These are phyloP conservation scores for Yamadazyma oceani DNA, from an alignment of 1,139 yeast genomes.

Conservation along the genomic window DNA sequence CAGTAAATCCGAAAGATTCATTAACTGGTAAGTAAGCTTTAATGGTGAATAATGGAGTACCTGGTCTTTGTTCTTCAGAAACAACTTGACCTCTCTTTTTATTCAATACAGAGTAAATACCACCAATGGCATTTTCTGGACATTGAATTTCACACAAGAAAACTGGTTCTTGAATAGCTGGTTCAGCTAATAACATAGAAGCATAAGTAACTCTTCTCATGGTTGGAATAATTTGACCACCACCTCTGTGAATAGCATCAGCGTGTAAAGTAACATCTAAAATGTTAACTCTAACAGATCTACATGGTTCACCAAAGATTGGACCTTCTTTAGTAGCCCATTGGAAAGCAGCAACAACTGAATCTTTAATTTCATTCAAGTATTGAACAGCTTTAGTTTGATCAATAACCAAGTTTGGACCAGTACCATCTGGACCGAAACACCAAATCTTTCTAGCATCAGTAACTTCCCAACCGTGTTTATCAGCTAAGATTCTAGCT, in stretches of 20 bases:
- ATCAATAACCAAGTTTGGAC: constrained; percentile 98
- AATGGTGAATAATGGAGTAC: constrained; percentile 98
- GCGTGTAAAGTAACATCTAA: constrained; percentile 99
- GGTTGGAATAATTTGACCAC: constrained; percentile 99
- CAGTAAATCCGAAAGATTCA: constrained; percentile 99
- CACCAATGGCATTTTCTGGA: constrained; percentile 99
- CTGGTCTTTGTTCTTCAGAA: constrained; percentile 99
- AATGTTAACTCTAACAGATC: constrained; percentile 97
- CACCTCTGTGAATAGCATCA: constrained; percentile 99
- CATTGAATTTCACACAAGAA: constrained; percentile 99
- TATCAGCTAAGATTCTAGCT: constrained; percentile 99
- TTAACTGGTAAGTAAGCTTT: constrained; percentile 99
- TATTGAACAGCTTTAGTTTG: constrained; percentile 99
- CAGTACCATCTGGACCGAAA: constrained; percentile 99
- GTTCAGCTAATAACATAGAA: constrained; percentile 96
- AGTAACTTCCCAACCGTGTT: constrained; percentile 98
- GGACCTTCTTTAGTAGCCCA: constrained; percentile 99
- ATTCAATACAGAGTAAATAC: constrained; percentile 99
- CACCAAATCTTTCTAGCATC: constrained; percentile 99
- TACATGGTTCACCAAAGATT: constrained; percentile 91
- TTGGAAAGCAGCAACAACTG: constrained; percentile 99
- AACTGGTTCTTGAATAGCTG: constrained; percentile 99
- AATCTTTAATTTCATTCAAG: constrained; percentile 98
- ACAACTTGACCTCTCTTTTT: constrained; percentile 99
- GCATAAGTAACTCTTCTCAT: constrained; percentile 99